Conservation (phyloP, 225 moss, liverwort and hornwort species). For the Pseudisothecium myosuroides region DNA sequence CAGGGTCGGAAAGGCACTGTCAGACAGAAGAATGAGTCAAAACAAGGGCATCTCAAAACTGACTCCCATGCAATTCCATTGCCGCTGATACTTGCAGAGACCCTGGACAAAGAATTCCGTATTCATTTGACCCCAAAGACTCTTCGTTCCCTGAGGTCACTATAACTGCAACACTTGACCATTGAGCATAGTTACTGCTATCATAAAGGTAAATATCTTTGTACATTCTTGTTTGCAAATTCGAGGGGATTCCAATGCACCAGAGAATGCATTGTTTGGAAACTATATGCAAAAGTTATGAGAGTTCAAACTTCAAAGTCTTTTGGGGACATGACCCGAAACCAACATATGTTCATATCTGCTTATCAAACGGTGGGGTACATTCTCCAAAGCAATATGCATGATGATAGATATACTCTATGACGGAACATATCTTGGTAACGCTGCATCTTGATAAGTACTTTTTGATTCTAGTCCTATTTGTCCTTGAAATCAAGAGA, state of each 20-base stretch:
- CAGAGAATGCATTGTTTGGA: not conserved
- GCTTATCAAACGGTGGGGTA: not conserved
- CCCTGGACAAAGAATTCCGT: not conserved
- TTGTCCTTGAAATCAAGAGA: not conserved
- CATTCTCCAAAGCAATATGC: not conserved
- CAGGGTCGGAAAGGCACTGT: constrained; percentile 90
- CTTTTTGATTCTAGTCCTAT: not conserved
- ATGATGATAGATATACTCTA: no score
- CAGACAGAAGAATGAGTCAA: constrained; percentile 33
- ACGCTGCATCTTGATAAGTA: no score
- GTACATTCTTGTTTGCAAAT: no score
- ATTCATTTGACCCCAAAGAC: not conserved
- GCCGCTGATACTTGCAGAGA: no score
- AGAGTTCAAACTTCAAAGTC: not conserved
- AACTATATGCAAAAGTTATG: not conserved
- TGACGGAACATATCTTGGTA: not conserved
- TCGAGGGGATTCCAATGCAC: not conserved
- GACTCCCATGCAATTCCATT: not conserved
- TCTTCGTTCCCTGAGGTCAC: no score
- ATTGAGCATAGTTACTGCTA: not conserved
- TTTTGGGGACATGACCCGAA: not conserved
- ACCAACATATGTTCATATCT: not conserved
- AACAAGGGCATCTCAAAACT: not conserved
- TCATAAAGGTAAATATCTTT: no score
- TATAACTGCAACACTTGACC: not conserved